Base-by-base conservation (phyloP, 2,329 filamentous ascomycete species). In the Cercospora brassicicola region DNA sequence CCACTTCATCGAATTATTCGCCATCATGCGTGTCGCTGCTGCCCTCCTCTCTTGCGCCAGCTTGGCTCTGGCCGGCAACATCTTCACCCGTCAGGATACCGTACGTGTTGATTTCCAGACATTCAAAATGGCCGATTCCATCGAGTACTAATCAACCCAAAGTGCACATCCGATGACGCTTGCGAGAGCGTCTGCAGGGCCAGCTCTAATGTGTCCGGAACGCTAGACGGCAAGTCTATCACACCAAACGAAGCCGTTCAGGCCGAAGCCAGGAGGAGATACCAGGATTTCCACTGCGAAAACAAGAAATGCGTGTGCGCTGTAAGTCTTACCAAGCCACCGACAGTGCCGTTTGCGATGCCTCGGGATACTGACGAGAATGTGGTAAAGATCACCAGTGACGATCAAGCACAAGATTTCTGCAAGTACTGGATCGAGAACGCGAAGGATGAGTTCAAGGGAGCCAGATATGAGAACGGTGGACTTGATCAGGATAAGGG, bases 161-260 rank as follows among this genome's bases (percentile, higher is more conserved):
- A 70, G 64, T 70, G 68, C 33, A 65, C 56, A 7, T 70, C 68
- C 15, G 66, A 70, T 57, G 68, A 70, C 39, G 45, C 64, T 11
- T 70, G 69, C 66, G 66, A 70, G 36, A 30, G 9, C 10, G 53
- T 51, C 1, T 70, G 69, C 66, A 64, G 51, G 36, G 39, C 36
- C 1, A 15, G 4, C 4, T 62, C 62, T 9, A 1, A 15, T 11
- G 42, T 68, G 8, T 36, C 26, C 4, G 51, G 55, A 31, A 10
- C 26, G 20, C 45, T 64, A 2, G 13, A 70, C 13, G 68, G 68
- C 28, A 64, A 66, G 4, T 55, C 59, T 28, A 51, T 70, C 36
- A 67, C 66, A n/a, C 64, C 66, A 7, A 70, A 45, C n/a, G 63
- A 69, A 20, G 57, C 56, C 4, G 59, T 71, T 15, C 61, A 67